phyloP scores from a whole-genome alignment of 2,329 filamentous ascomycete genomes.

The Sporothrix inflata region DNA sequence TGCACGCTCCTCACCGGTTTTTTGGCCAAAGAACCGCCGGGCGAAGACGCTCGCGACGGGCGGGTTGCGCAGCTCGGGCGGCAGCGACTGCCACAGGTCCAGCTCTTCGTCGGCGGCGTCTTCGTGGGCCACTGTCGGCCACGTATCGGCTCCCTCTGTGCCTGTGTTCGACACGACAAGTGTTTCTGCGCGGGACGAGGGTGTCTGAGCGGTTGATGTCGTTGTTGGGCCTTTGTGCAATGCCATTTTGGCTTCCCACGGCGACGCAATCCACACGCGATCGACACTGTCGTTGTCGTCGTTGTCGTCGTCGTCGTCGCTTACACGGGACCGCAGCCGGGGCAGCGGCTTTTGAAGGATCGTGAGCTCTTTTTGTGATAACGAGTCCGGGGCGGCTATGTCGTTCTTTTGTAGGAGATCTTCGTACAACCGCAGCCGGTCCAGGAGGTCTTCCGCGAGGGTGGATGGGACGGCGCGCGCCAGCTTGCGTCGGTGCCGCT shows the following conservation, averaged over 20 bases:
- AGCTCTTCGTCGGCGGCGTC: constrained; percentile 6
- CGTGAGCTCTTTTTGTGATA: neutral
- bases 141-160: neutral
- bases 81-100: constrained; percentile 17
- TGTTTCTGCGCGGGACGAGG: constrained; percentile 5
- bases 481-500: constrained; percentile 36
- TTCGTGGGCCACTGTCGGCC: neutral
- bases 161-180: neutral
- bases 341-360: neutral
- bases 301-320: neutral
- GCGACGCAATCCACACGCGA: constrained; percentile 38
- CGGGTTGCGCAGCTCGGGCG: constrained; percentile 25
- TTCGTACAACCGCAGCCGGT: constrained; percentile 38
- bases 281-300: constrained; percentile 27
- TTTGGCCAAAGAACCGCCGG: constrained; percentile 1
- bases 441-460: constrained; percentile 38
- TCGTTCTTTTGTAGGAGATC: constrained; percentile 38
- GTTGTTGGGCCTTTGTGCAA: neutral
- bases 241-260: constrained; percentile 25
- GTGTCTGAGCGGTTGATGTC: neutral
- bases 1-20: neutral
- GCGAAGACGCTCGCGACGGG: constrained; percentile 22
- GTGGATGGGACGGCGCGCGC: constrained; percentile 33
- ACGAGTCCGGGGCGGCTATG: constrained; percentile 30
- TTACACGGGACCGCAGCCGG: neutral